Evolutionary conservation across 2,329 filamentous ascomycete species (phyloP).

Genomic region (Pseudocercospora pini-densiflorae): DNA sequence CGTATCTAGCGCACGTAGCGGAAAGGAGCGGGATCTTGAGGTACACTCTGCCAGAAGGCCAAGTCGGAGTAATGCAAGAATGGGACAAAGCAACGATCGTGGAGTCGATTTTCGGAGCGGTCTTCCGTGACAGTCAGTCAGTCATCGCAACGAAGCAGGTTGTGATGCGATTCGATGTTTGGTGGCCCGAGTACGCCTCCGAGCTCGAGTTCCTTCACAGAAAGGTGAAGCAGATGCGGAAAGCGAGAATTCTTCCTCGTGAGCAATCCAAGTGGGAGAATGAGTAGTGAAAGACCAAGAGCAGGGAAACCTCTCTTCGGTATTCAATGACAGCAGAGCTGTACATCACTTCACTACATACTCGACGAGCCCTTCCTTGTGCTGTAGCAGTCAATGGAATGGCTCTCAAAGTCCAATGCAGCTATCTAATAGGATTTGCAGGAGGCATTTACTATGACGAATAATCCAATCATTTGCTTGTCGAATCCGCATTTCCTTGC

Average conservation of each 20-base stretch:
- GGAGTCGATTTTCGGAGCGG: constrained; percentile 14
- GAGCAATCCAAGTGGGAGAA: too few species aligned
- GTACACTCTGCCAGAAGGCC: neutral
- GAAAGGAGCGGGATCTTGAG: constrained; percentile 1
- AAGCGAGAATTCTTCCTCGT: neutral
- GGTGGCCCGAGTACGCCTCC: neutral
- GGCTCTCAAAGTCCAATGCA: too few species aligned
- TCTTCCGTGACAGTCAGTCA: neutral
- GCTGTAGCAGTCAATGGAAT: too few species aligned
- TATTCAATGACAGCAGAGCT: too few species aligned
- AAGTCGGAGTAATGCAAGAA: neutral
- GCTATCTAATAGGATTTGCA: too few species aligned
- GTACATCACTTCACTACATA: too few species aligned
- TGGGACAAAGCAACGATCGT: neutral
- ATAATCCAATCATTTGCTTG: too few species aligned
- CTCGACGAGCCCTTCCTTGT: too few species aligned
- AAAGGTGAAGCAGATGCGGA: neutral
- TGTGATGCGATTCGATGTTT: neutral
- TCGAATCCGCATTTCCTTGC: too few species aligned
- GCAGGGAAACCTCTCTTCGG: too few species aligned
- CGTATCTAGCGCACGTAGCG: neutral
- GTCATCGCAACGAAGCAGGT: neutral
- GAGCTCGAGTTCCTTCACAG: neutral
- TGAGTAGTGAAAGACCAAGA: too few species aligned
- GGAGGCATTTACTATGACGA: too few species aligned